phyloP scores from a whole-genome alignment of 176 grass and related monocot species.

The Juncus inflexus region DNA sequence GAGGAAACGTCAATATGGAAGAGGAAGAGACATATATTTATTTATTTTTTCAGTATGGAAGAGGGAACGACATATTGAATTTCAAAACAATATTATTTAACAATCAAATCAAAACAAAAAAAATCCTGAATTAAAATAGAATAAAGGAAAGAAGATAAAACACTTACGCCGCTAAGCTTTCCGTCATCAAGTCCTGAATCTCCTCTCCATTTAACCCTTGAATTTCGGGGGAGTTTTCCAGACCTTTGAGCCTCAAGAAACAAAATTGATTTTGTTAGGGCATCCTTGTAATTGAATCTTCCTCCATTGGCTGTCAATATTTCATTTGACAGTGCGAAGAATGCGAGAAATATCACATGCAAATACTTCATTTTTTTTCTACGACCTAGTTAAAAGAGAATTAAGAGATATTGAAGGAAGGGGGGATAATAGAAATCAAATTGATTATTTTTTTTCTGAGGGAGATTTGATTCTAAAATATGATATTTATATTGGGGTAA shows the following conservation, averaged over 20 bases:
- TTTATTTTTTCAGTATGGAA: too few relatives aligned
- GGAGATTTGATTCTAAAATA: not conserved
- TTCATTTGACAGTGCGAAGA: constrained; percentile 42
- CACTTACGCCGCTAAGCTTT: constrained; percentile 62
- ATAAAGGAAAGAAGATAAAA: not conserved
- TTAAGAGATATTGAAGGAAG: constrained; percentile 14
- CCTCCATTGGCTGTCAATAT: constrained; percentile 27
- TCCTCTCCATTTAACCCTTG: constrained; percentile 83
- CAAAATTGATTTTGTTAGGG: constrained; percentile 71
- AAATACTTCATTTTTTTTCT: constrained; percentile 31
- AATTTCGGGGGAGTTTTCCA: constrained; percentile 69
- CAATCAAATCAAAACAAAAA: too few relatives aligned
- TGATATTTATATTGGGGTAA: constrained; percentile 21
- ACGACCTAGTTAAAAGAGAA: not conserved
- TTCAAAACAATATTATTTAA: too few relatives aligned
- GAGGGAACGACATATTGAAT: too few relatives aligned
- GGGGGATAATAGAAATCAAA: not conserved
- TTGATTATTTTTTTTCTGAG: constrained; percentile 6
- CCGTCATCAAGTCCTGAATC: constrained; percentile 85
- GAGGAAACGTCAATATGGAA: too few relatives aligned
- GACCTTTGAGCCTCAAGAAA: constrained; percentile 96
- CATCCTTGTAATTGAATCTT: constrained; percentile 67
- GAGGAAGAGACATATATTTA: too few relatives aligned
- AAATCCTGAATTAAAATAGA: constrained; percentile 1
- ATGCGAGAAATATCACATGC: constrained; percentile 30